Base-by-base conservation (phyloP, 164 flowering plant genomes). In the Protea cynaroides region DNA sequence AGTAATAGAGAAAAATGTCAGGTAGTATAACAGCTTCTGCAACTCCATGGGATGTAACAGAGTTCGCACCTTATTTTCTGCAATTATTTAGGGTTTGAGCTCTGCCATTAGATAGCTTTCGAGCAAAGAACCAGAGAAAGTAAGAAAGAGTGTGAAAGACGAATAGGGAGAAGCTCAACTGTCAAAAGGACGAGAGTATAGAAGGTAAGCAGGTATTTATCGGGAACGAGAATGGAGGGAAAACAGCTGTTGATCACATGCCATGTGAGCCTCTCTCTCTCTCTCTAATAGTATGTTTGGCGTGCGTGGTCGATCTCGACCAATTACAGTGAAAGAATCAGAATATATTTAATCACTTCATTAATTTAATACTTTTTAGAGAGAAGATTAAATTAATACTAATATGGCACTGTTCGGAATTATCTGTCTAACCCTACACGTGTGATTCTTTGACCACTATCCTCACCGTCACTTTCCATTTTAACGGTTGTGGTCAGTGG, bases 221-320 rank as follows among this genome's bases (percentile, higher is more conserved):
- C 72, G 65, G 59, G 75, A 56, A 3, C 23, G 64, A 57, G 59
- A 51, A 53, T 69, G 62, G 69, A 69, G 67, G 75, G 71, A 78
- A 63, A 77, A 81, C 85, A 83, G 96, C 89, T 83, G 91, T 74
- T 79, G 79, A 62, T 82, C 90, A 87, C 92, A 87, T 86, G 97
- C 78, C 89, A 82, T 81, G 87, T 85, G 86, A 72, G 77, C 43
- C 65, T 58, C 62, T 34, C 49, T 61, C 47, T 55, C 18, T 29
- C 9, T 5, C 40, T 13, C 14, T 12, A 1, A 29, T 29, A 5
- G 0, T 29, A 29, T 29, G 34, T 34, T 50, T 36, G 34, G 34
- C 8, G 15, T 8, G 49, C 49, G 55, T 29, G 22, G 29, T 40
- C 14, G 14, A 40, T 8, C 14, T 40, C 13, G 46, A 17, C 21